phyloP scores from a whole-genome alignment of 1,284 basidiomycete species.

The Wallemia mellicola region DNA sequence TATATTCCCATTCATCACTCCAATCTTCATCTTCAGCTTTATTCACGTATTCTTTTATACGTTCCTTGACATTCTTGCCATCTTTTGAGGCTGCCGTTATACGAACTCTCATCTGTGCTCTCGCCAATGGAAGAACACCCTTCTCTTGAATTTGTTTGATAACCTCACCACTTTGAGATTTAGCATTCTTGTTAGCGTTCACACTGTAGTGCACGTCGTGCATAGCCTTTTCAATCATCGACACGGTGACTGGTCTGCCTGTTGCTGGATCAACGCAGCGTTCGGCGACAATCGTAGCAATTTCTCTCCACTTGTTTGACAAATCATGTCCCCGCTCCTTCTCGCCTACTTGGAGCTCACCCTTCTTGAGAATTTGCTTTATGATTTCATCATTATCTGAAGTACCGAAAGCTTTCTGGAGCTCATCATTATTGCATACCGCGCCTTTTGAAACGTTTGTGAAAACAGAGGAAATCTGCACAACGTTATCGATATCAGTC shows the following conservation, averaged over 20 bases:
- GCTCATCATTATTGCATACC: slow-evolving; percentile 59
- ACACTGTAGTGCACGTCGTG: slow-evolving; percentile 73
- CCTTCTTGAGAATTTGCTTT: slow-evolving; percentile 72
- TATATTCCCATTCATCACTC: slow-evolving; percentile 67
- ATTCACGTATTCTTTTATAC: slow-evolving; percentile 40
- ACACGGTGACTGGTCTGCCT: slow-evolving; percentile 65
- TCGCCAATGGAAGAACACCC: slow-evolving; percentile 60
- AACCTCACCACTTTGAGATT: slow-evolving; percentile 61
- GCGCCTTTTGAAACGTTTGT: slow-evolving; percentile 90
- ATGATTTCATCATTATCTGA: slow-evolving; percentile 41
- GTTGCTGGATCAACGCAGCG: slow-evolving; percentile 82
- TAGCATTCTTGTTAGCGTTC: slow-evolving; percentile 61
- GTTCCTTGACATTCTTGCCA: slow-evolving; percentile 37
- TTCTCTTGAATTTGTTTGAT: slow-evolving; percentile 54
- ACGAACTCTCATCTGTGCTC: slow-evolving; percentile 70
- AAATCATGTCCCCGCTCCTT: slow-evolving; percentile 84
- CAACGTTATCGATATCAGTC: slow-evolving; percentile 75
- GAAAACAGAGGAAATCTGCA: slow-evolving; percentile 91
- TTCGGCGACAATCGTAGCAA: slow-evolving; percentile 73
- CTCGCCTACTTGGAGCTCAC: slow-evolving; percentile 87
- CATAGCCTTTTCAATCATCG: slow-evolving; percentile 97
- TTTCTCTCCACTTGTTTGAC: slow-evolving; percentile 53
- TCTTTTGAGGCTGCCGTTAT: slow-evolving; percentile 37
- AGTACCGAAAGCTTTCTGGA: slow-evolving; percentile 69
- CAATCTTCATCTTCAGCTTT: slow-evolving; percentile 60